Evolutionary conservation across 768 basidiomycete genomes (phyloP).

Genomic region (Leccinellum rugosiceps): DNA sequence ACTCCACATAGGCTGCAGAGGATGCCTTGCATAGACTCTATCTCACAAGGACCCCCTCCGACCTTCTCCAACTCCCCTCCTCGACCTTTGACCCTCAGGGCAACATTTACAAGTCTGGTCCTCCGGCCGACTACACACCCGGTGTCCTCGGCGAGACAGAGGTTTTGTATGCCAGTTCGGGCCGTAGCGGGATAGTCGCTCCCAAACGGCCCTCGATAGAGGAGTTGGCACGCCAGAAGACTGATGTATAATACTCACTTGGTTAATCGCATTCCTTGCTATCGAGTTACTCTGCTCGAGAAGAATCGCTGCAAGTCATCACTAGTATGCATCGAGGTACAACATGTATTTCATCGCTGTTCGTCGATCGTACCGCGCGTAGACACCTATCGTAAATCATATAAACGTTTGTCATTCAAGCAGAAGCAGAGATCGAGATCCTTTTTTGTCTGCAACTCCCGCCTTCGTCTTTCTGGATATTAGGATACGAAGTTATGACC

Average conservation of each 20-base stretch:
- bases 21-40: slow-evolving; percentile 81
- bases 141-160: slow-evolving; percentile 59
- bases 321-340: background rate
- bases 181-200: slow-evolving; percentile 43
- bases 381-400: background rate
- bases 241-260: slow-evolving; percentile 27
- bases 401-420: background rate
- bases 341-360: background rate
- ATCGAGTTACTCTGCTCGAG: background rate
- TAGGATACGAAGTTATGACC: background rate
- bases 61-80: slow-evolving; percentile 67
- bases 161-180: slow-evolving; percentile 66
- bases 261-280: slow-evolving; percentile 27
- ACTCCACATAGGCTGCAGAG: slow-evolving; percentile 64
- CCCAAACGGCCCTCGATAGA: slow-evolving; percentile 31
- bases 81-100: slow-evolving; percentile 66
- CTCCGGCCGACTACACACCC: slow-evolving; percentile 49
- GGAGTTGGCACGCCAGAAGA: slow-evolving; percentile 18
- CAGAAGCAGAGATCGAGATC: background rate
- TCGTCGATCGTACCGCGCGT: background rate
- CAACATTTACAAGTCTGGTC: slow-evolving; percentile 48
- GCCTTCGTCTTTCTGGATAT: background rate
- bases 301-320: background rate
- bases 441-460: background rate
- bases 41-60: slow-evolving; percentile 71